phyloP scores from a whole-genome alignment of 805 yeast species.

The Saturnispora galanensis region DNA sequence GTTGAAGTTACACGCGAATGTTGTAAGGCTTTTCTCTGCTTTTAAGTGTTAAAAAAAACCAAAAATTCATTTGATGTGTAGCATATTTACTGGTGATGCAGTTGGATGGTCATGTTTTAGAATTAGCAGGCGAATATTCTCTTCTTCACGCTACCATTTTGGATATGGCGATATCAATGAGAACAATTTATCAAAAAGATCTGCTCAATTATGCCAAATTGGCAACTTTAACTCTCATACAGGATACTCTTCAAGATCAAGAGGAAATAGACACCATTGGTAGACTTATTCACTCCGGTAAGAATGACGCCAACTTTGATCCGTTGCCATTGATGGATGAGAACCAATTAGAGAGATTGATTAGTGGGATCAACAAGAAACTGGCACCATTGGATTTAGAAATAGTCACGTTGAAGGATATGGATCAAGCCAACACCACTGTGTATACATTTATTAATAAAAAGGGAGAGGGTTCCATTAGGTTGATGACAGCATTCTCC shows the following conservation, averaged over 20 bases:
- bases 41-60: neutral
- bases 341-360: conserved; percentile 8
- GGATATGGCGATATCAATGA: conserved; percentile 14
- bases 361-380: conserved; percentile 20
- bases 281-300: neutral
- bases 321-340: conserved; percentile 1
- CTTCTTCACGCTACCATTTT: conserved; percentile 12
- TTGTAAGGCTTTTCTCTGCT: too few species aligned
- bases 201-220: conserved; percentile 8
- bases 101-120: neutral
- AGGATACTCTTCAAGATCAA: neutral
- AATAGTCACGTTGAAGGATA: conserved; percentile 24
- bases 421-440: conserved; percentile 24
- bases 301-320: conserved; percentile 3
- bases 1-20: too few species aligned
- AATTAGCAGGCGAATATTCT: conserved; percentile 1
- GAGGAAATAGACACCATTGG: neutral
- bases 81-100: neutral
- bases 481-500: conserved; percentile 26
- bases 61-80: neutral
- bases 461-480: conserved; percentile 29
- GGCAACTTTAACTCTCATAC: neutral
- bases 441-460: conserved; percentile 34
- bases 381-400: conserved; percentile 33
- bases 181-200: conserved; percentile 4